Base-by-base conservation (phyloP, 805 yeast genomes). In the Torulaspora indica region DNA sequence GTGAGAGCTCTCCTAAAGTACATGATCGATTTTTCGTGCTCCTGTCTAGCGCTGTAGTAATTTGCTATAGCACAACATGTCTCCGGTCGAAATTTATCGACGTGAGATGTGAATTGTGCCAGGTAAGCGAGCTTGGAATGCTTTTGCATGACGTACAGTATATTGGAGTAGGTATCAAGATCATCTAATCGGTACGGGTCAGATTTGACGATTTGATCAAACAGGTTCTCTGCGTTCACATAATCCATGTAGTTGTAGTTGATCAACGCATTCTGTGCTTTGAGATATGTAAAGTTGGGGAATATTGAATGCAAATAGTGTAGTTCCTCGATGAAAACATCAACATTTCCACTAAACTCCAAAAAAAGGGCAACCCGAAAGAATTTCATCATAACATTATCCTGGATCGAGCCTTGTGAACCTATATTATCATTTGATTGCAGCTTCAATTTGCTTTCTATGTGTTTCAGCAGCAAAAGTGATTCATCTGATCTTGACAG, bases 51-150 rank as follows among this genome's bases (percentile, higher is more conserved):
- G 28, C 96, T 85, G 64, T 90, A 90, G 66, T 87, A 91, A 64
- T 93, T 93, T 2, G 97, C 98, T 20, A 90, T 74, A 18, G 93
- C 84, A 58, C 96, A 89, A 64, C 97, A 90, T 1, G 97, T 85
- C 61, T 93, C 98, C 0, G 97, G 90, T 42, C 96, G 74, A 61
- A 86, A 87, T 58, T 79, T 82, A 64, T 93, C 97, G 8, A 89
- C 78, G 38, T 79, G 79, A 0, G 85, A 75, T 0, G 95, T 86
- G 59, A 82, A 77, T 58, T 90, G 96, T 1, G 98, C 96, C 38
- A 93, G 65, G 53, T 76, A 86, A 17, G 96, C 82, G 20, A 93
- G 71, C 61, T 93, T 90, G 1, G 95, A 74, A 49, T 79, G 76
- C 62, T 87, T 86, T 57, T 89, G 96, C 85, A 88, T 86, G 31